Evolutionary conservation across 2,329 filamentous ascomycete genomes (phyloP).

Genomic region (Erysiphe neolycopersici): DNA sequence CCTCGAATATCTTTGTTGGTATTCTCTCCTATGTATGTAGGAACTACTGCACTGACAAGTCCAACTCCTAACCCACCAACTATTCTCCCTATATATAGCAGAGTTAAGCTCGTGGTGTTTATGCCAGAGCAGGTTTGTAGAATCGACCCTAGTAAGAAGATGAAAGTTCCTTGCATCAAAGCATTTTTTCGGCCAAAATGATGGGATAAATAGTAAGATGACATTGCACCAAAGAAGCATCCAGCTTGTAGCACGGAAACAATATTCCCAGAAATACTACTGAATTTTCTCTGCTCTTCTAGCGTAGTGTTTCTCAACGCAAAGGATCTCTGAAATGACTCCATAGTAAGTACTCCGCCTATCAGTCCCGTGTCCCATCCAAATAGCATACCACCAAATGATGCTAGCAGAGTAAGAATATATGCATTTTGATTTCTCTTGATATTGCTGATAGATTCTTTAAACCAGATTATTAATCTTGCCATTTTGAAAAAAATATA

Average conservation of each 20-base stretch:
- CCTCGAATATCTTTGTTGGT: conserved; percentile 36
- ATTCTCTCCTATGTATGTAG: conserved; percentile 22
- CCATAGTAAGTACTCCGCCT: conserved; percentile 45
- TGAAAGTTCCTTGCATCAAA: not conserved
- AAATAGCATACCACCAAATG: conserved; percentile 38
- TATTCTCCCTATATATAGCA: conserved; percentile 38
- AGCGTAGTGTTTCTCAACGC: not conserved
- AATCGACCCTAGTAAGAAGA: not conserved
- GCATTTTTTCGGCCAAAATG: conserved; percentile 6
- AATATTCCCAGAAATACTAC: not conserved
- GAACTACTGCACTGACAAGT: conserved; percentile 18
- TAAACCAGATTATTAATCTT: not conserved
- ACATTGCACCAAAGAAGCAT: conserved; percentile 35
- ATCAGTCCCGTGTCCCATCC: conserved; percentile 44
- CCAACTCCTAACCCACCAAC: conserved; percentile 23
- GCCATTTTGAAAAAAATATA: too few species aligned
- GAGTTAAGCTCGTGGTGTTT: not conserved
- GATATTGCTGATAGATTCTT: not conserved
- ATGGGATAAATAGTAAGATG: conserved; percentile 18
- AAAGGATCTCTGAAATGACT: conserved; percentile 26
- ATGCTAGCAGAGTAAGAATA: conserved; percentile 15
- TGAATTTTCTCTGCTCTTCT: not conserved
- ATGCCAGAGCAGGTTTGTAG: not conserved
- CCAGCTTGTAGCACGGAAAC: conserved; percentile 39
- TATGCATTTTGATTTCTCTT: conserved; percentile 1